These are phyloP conservation scores for Bonia amplexicaulis DNA, from an alignment of 176 grass and related monocot genomes.

Conservation along the genomic window DNA sequence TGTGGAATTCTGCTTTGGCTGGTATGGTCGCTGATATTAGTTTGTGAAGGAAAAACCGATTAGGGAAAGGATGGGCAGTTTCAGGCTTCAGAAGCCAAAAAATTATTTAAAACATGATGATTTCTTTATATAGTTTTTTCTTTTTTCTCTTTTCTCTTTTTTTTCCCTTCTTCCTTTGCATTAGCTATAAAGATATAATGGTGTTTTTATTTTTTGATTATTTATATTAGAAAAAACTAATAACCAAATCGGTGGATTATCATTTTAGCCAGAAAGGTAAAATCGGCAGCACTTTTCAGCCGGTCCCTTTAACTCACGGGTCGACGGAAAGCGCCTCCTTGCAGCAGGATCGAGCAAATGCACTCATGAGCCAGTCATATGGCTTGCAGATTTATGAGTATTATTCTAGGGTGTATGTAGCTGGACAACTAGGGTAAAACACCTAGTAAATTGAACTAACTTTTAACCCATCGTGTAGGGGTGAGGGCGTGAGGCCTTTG, in stretches of 20 bases:
- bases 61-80: not conserved
- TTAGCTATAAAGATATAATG: too few relatives aligned
- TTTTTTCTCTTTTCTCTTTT: too few relatives aligned
- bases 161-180: too few relatives aligned
- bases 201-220: too few relatives aligned
- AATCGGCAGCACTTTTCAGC: too few relatives aligned
- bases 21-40: not conserved
- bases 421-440: not conserved
- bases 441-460: not conserved
- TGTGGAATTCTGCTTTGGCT: not conserved
- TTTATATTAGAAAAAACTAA: too few relatives aligned
- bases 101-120: too few relatives aligned
- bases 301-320: too few relatives aligned
- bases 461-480: not conserved
- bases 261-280: too few relatives aligned
- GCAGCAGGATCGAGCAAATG: not conserved
- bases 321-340: slow-evolving; percentile 6
- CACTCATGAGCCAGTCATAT: not conserved
- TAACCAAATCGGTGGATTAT: too few relatives aligned
- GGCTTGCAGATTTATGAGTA: not conserved
- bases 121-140: too few relatives aligned
- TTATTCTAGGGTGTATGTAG: not conserved
- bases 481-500: not conserved
- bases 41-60: not conserved
- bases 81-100: too few relatives aligned